phyloP scores from a whole-genome alignment of 2,329 filamentous ascomycete genomes.

The Fusarium pseudograminearum region DNA sequence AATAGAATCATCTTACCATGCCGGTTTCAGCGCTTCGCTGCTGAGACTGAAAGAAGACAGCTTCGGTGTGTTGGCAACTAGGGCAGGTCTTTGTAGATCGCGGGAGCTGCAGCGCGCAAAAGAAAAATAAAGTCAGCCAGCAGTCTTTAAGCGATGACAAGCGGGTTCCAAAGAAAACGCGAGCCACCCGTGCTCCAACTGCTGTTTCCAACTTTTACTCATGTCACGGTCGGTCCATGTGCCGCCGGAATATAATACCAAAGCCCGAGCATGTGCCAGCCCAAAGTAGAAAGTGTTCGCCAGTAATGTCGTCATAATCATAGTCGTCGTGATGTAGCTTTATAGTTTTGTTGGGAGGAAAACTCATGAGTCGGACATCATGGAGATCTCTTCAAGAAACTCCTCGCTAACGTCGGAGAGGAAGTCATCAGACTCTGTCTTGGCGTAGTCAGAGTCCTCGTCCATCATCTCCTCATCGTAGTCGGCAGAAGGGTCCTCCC shows the following conservation, averaged over 20 bases:
- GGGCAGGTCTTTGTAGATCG: conserved; percentile 89
- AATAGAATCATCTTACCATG: conserved; percentile 76
- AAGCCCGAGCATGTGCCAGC: conserved; percentile 47
- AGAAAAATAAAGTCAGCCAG: conserved; percentile 59
- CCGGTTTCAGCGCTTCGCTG: conserved; percentile 96
- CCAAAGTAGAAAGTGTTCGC: conserved; percentile 16
- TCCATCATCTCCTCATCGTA: conserved; percentile 56
- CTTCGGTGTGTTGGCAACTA: conserved; percentile 85
- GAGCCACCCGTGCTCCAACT: conserved; percentile 44
- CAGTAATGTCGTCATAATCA: conserved; percentile 31
- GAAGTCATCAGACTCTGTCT: conserved; percentile 37
- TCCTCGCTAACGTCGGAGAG: conserved; percentile 42
- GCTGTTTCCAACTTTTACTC: conserved; percentile 42
- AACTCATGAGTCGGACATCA: conserved; percentile 39
- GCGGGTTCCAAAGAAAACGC: conserved; percentile 48
- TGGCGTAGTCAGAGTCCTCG: conserved; percentile 38
- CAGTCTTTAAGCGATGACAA: conserved; percentile 48
- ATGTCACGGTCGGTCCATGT: conserved; percentile 34
- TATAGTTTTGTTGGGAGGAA: background rate
- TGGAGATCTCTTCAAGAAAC: conserved; percentile 42
- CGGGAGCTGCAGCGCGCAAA: conserved; percentile 77
- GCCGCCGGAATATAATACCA: conserved; percentile 21
- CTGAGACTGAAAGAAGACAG: conserved; percentile 99
- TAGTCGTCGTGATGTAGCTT: conserved; percentile 17
- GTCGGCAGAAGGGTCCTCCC: conserved; percentile 53